Percentiles rank a stretch among this genome's conserved stretches.
Conservation (phyloP, 352 stramenopile species). For the Stephanocyclus meneghinianus region DNA sequence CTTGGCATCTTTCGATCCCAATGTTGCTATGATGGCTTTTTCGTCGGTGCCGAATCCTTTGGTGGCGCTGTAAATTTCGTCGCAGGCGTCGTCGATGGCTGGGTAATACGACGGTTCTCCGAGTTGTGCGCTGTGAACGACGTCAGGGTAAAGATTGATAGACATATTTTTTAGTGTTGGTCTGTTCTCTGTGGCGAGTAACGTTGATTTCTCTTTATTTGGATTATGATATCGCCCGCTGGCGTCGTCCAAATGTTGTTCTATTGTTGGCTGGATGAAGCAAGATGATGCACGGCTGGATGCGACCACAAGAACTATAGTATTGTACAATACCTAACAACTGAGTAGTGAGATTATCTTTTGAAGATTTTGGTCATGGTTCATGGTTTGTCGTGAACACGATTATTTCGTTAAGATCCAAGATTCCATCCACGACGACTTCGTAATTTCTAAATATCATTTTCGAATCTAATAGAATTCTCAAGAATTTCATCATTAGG, state of each 20-base stretch:
- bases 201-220: background rate
- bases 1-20: conserved; percentile 10
- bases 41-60: conserved; percentile 23
- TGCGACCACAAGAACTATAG: too few species aligned
- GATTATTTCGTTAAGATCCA: too few species aligned
- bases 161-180: background rate
- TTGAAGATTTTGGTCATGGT: too few species aligned
- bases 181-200: background rate
- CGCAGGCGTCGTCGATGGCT: conserved; percentile 17
- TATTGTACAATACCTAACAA: too few species aligned
- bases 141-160: conserved; percentile 9
- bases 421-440: too few species aligned
- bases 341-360: too few species aligned
- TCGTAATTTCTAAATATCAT: too few species aligned
- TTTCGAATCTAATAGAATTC: too few species aligned
- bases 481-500: too few species aligned
- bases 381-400: too few species aligned
- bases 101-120: background rate
- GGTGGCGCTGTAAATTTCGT: conserved; percentile 9
- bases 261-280: background rate
- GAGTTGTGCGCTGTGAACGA: background rate
- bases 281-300: background rate
- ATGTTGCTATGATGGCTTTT: background rate
- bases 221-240: background rate
- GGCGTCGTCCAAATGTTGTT: too few species aligned